phyloP scores from a whole-genome alignment of 192 early-diverging fungal genomes.

The Diversispora eburnea region DNA sequence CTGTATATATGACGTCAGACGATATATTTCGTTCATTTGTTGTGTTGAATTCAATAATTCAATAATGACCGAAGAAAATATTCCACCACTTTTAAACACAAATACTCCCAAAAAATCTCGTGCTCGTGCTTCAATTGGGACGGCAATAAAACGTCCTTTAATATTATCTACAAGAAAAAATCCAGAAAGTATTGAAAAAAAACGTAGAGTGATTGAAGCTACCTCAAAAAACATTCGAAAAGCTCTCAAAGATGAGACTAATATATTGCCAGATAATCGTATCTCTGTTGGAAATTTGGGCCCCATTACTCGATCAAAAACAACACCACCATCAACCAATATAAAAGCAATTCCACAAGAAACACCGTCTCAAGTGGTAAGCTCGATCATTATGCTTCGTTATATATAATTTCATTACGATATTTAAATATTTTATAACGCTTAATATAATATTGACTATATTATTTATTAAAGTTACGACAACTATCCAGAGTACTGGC shows the following conservation, averaged over 20 bases:
- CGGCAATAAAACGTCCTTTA: not conserved
- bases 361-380: slow-evolving; percentile 19
- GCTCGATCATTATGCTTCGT: not conserved
- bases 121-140: not conserved
- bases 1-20: no score
- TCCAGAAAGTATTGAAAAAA: slow-evolving; percentile 4
- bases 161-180: not conserved
- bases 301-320: not conserved
- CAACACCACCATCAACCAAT: not conserved
- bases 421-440: not conserved
- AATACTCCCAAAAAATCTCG: no score
- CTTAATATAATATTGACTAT: no score
- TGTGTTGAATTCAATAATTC: no score
- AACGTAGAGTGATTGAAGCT: not conserved
- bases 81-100: no score
- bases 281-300: not conserved
- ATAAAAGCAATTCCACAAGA: not conserved
- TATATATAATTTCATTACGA: not conserved
- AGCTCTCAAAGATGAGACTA: not conserved
- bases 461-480: not conserved
- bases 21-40: no score
- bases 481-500: not conserved
- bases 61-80: no score
- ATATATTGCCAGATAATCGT: not conserved
- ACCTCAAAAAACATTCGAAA: not conserved